Evolutionary conservation across 306 rosid genomes (phyloP).

Genomic region (Ceratonia siliqua): DNA sequence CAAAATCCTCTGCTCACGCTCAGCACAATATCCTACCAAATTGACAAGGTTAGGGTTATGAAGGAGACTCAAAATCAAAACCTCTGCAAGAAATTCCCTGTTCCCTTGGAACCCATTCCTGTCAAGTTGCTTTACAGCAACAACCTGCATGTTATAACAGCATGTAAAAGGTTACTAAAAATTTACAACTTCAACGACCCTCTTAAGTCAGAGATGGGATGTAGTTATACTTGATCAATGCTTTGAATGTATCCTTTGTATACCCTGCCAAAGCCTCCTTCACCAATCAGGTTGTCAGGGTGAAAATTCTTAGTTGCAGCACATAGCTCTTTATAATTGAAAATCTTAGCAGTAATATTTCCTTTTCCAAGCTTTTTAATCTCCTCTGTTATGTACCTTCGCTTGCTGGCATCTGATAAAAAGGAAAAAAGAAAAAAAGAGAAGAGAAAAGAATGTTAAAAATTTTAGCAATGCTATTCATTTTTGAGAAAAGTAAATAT

Average conservation of each 20-base stretch:
- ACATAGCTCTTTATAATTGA: slow-evolving; percentile 62
- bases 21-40: slow-evolving; percentile 86
- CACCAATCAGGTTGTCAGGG: slow-evolving; percentile 65
- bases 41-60: slow-evolving; percentile 82
- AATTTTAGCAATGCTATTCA: background rate
- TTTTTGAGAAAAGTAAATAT: background rate
- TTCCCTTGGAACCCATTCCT: slow-evolving; percentile 94
- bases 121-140: slow-evolving; percentile 92
- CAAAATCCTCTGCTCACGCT: slow-evolving; percentile 79
- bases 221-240: slow-evolving; percentile 54
- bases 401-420: slow-evolving; percentile 30
- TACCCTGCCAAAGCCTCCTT: slow-evolving; percentile 94
- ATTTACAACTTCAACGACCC: background rate
- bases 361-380: slow-evolving; percentile 64
- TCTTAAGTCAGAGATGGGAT: background rate
- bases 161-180: background rate
- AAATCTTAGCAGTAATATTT: slow-evolving; percentile 60
- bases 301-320: slow-evolving; percentile 77
- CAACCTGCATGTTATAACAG: slow-evolving; percentile 49
- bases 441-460: background rate
- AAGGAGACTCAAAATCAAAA: slow-evolving; percentile 86
- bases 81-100: slow-evolving; percentile 90
- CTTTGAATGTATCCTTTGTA: slow-evolving; percentile 63
- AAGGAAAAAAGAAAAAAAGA: background rate
- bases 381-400: slow-evolving; percentile 48